Evolutionary conservation across 129 eudicot species (phyloP).

Genomic region (Logfia minima): DNA sequence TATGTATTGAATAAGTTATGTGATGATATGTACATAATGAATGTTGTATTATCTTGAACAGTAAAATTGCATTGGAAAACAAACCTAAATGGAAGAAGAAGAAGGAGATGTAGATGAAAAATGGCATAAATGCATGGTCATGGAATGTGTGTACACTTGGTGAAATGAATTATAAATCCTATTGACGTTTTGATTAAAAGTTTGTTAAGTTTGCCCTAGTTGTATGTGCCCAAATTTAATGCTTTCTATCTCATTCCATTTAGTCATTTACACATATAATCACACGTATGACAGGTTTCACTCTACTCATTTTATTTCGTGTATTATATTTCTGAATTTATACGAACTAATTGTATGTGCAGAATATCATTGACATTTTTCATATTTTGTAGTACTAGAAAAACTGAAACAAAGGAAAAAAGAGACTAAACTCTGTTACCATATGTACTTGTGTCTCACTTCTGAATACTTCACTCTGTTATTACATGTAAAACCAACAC

Average conservation of each 20-base stretch:
- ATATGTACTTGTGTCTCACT: neutral
- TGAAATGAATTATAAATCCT: neutral
- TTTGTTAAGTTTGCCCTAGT: slow-evolving; percentile 23
- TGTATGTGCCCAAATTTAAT: slow-evolving; percentile 40
- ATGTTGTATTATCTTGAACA: neutral
- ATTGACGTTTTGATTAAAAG: neutral
- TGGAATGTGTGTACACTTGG: slow-evolving; percentile 26
- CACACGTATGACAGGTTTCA: slow-evolving; percentile 10
- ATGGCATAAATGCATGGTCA: slow-evolving; percentile 26
- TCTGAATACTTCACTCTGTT: neutral
- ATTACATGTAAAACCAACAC: neutral
- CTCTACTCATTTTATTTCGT: neutral
- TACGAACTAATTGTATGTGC: no score
- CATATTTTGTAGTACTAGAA: no score
- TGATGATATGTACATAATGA: neutral
- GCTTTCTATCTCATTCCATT: slow-evolving; percentile 12
- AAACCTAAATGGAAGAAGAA: slow-evolving; percentile 7
- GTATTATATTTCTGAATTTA: no score
- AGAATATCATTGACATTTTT: no score
- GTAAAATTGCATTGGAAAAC: slow-evolving; percentile 27
- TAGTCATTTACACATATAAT: slow-evolving; percentile 15
- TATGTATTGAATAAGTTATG: neutral
- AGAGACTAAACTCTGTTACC: no score
- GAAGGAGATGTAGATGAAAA: slow-evolving; percentile 2
- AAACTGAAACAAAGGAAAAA: no score